phyloP scores from a whole-genome alignment of 2,329 filamentous ascomycete genomes.

The Sporothrix humicola region DNA sequence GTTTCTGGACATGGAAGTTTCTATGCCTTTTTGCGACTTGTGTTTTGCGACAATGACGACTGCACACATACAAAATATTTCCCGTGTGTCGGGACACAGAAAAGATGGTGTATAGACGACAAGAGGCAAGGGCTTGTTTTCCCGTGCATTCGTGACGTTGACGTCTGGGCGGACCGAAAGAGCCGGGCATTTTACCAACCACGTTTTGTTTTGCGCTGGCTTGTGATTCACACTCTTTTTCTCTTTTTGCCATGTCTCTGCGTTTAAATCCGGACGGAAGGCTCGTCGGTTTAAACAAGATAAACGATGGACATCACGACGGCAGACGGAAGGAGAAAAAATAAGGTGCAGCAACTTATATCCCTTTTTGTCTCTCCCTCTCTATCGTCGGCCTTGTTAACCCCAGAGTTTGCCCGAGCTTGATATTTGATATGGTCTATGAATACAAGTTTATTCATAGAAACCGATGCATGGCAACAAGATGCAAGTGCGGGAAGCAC shows the following conservation, averaged over 20 bases:
- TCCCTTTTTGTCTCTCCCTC: no score
- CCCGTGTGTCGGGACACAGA: neutral
- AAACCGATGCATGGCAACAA: neutral
- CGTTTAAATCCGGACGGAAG: neutral
- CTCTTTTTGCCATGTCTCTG: neutral
- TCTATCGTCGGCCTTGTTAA: neutral
- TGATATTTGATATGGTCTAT: no score
- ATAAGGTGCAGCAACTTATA: neutral
- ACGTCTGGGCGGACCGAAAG: conserved; percentile 27
- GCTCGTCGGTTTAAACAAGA: neutral
- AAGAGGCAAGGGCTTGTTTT: neutral
- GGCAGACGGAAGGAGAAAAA: neutral
- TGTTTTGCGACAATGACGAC: no score
- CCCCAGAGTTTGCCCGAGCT: neutral
- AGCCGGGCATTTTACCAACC: conserved; percentile 18
- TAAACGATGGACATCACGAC: neutral
- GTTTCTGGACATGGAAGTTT: neutral
- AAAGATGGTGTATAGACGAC: neutral
- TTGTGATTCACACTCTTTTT: neutral
- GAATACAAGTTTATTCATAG: neutral
- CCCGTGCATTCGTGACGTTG: conserved; percentile 19
- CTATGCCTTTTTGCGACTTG: neutral
- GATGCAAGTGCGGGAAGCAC: neutral
- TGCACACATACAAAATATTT: no score
- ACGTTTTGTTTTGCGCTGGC: neutral